Base-by-base conservation (phyloP, 768 basidiomycete genomes). In the Amyloporia xantha region DNA sequence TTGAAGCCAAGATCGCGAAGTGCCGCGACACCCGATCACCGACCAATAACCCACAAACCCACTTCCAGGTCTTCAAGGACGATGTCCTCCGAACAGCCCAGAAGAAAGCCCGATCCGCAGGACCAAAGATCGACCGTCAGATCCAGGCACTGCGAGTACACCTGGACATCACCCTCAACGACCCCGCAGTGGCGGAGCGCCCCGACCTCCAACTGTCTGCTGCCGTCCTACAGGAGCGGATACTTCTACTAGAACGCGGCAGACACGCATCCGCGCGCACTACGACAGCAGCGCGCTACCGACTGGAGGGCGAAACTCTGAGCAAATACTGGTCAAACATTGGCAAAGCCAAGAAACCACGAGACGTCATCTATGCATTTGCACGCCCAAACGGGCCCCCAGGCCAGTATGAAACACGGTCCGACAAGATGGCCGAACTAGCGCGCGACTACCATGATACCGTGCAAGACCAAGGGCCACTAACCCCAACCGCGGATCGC, bases 371-470 rank as follows among this genome's bases (percentile, higher is more conserved):
- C 7, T 33, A 33, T 15, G 7, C 30, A 33, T 15, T 33, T 7
- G 30, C 15, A 15, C 15, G 7, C 9, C 9, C 7, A 15, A 15
- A 33, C 7, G 7, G 9, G 7, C 9, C 30, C 7, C 7, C 7
- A 33, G 30, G 30, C 30, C 9, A 33, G 15, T 15, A 7, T 7
- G 30, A 7, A 15, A 33, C 30, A 36, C 21, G 51, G 2, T 58
- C 54, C 0, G 51, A 58, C 20, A 25, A 49, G 19, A 58, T 58
- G 54, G 54, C 54, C 0, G 44, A 53, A 23, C 38, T 54, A 11
- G 54, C 56, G 1, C 3, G 56, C 15, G 35, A 54, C 41, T 58
- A 58, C 44, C 51, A 54, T 35, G 45, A 55, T 21, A 44, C 37
- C 33, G 48, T 58, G 4, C 54, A 54, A 15, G 15, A 2, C 41